phyloP scores from a whole-genome alignment of 2,329 filamentous ascomycete genomes.

The Cercospora sesami region DNA sequence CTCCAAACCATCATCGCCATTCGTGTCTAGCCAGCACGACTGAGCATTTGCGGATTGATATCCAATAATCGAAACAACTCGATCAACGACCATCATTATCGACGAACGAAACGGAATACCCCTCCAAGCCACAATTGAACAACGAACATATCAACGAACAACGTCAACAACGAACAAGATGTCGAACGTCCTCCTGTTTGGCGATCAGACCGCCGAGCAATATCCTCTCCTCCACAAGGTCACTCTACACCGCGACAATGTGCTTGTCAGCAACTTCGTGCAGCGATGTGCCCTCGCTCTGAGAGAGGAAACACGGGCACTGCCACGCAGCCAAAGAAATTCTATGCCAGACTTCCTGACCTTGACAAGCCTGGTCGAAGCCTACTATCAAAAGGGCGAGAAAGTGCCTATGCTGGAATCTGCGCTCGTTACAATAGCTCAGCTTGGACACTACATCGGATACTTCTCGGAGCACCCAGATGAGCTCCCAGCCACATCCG shows the following conservation, averaged over 20 bases:
- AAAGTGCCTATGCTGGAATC: conserved; percentile 66
- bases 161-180: conserved; percentile 28
- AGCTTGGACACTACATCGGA: conserved; percentile 69
- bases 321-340: conserved; percentile 59
- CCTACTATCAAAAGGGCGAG: conserved; percentile 58
- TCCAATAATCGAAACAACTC: conserved; percentile 18
- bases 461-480: conserved; percentile 56
- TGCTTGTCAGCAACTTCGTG: conserved; percentile 63
- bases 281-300: conserved; percentile 59
- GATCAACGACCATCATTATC: neutral
- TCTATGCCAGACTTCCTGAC: conserved; percentile 63
- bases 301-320: conserved; percentile 59
- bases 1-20: conserved; percentile 19
- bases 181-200: conserved; percentile 62
- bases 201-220: conserved; percentile 70
- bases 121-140: conserved; percentile 5
- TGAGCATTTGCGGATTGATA: conserved; percentile 11
- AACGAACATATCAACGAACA: neutral
- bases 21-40: conserved; percentile 41
- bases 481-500: conserved; percentile 54
- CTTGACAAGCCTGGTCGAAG: conserved; percentile 64
- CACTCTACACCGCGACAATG: conserved; percentile 52
- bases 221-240: conserved; percentile 59
- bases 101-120: conserved; percentile 4
- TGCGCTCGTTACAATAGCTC: conserved; percentile 63